These are phyloP conservation scores for Stereocaulon alpinum DNA, from an alignment of 495 filamentous ascomycete genomes.

Conservation along the genomic window DNA sequence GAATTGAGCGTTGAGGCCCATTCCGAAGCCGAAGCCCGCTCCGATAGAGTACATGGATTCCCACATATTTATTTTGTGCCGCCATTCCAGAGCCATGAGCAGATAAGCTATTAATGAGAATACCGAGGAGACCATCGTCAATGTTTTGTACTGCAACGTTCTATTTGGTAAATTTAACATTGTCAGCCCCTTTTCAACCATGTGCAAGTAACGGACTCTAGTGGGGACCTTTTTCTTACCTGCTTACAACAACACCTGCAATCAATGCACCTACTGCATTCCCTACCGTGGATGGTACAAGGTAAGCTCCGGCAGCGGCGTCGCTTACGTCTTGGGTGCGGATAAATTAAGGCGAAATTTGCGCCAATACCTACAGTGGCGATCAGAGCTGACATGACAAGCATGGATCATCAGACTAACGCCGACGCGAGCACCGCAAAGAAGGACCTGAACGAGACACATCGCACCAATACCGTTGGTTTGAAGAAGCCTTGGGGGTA, in stretches of 20 bases:
- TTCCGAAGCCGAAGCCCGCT: conserved; percentile 12
- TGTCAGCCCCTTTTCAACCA: not conserved
- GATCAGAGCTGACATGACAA: not conserved
- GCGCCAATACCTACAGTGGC: not conserved
- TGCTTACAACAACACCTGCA: conserved; percentile 24
- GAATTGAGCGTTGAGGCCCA: conserved; percentile 27
- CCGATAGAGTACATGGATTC: too few relatives aligned
- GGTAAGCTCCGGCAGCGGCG: conserved; percentile 10
- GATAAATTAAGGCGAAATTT: not conserved
- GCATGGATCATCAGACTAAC: not conserved
- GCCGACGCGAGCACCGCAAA: not conserved
- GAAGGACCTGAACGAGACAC: not conserved
- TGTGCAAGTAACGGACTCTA: not conserved
- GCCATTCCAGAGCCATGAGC: conserved; percentile 25
- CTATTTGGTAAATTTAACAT: not conserved
- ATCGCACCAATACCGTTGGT: not conserved
- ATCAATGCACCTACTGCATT: conserved; percentile 21
- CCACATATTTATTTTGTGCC: conserved; percentile 1
- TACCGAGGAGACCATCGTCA: conserved; percentile 16
- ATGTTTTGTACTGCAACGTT: conserved; percentile 16
- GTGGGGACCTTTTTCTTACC: conserved; percentile 16
- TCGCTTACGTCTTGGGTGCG: conserved; percentile 15
- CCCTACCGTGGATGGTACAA: conserved; percentile 12
- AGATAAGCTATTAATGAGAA: conserved; percentile 15
- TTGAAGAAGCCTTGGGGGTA: not conserved